phyloP scores from a whole-genome alignment of 345 rosid species.

The Psidium friedrichsthalianum region DNA sequence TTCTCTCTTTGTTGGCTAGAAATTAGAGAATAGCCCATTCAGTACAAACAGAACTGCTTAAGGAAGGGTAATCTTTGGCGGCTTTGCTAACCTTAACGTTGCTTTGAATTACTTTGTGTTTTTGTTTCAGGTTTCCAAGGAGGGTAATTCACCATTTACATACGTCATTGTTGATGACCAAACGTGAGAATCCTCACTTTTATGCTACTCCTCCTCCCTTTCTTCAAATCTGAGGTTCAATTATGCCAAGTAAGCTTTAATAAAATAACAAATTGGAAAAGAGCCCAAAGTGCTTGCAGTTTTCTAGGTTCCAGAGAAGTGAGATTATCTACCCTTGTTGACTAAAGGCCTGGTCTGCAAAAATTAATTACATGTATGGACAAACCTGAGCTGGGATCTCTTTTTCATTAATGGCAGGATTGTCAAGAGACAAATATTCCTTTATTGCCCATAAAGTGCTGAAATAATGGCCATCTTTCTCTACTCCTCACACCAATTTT shows the following conservation, averaged over 20 bases:
- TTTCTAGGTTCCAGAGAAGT: background rate
- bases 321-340: background rate
- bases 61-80: background rate
- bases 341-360: background rate
- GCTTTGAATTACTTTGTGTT: background rate
- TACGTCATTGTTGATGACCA: conserved; percentile 72
- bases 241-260: background rate
- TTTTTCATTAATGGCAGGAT: background rate
- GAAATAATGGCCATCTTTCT: background rate
- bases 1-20: background rate
- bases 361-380: background rate
- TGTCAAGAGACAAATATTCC: background rate
- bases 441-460: background rate
- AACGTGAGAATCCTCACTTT: conserved; percentile 38
- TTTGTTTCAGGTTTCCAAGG: conserved; percentile 51
- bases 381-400: background rate
- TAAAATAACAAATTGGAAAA: background rate
- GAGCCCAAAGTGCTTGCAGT: background rate
- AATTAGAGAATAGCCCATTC: background rate
- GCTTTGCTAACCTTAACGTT: background rate
- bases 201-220: background rate
- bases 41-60: background rate
- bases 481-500: background rate
- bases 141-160: conserved; percentile 86
- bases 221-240: background rate